A percentile compares a stretch with the other conserved stretches of the same genome.
phyloP scores from a whole-genome alignment of 78 protist genomes.

The Salpingoeca rosetta region DNA sequence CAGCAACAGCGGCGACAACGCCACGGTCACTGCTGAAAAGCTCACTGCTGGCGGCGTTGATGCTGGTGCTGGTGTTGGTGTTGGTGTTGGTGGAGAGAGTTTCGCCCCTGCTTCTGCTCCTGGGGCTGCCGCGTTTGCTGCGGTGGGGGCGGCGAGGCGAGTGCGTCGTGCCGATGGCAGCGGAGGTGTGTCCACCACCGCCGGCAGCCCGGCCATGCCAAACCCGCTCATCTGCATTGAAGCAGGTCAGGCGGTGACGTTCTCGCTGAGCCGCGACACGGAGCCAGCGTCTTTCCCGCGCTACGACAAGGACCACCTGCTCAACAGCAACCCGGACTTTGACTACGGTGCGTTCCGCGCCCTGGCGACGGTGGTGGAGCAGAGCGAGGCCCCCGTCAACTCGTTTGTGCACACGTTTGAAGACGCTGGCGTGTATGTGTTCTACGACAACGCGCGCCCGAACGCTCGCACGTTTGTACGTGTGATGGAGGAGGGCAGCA shows the following conservation, averaged over 20 bases:
- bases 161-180: too few relatives aligned
- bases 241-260: constrained; percentile 21
- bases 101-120: too few relatives aligned
- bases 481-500: constrained; percentile 14
- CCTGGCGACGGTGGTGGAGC: constrained; percentile 1
- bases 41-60: too few relatives aligned
- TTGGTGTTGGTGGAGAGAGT: too few relatives aligned
- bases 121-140: too few relatives aligned
- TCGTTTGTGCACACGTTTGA: constrained; percentile 33
- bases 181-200: too few relatives aligned
- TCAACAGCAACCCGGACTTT: constrained; percentile 52
- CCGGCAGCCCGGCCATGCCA: neutral
- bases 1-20: too few relatives aligned
- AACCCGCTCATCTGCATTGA: constrained; percentile 49
- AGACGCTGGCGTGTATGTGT: constrained; percentile 37
- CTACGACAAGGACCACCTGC: constrained; percentile 44
- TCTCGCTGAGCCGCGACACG: constrained; percentile 2
- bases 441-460: constrained; percentile 20
- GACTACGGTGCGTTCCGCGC: constrained; percentile 51
- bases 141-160: too few relatives aligned
- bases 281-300: constrained; percentile 26
- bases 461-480: constrained; percentile 4
- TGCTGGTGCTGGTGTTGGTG: too few relatives aligned
- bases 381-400: neutral
- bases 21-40: too few relatives aligned